Base-by-base conservation (phyloP, 2,329 filamentous ascomycete species). In the Parastagonospora avenae region DNA sequence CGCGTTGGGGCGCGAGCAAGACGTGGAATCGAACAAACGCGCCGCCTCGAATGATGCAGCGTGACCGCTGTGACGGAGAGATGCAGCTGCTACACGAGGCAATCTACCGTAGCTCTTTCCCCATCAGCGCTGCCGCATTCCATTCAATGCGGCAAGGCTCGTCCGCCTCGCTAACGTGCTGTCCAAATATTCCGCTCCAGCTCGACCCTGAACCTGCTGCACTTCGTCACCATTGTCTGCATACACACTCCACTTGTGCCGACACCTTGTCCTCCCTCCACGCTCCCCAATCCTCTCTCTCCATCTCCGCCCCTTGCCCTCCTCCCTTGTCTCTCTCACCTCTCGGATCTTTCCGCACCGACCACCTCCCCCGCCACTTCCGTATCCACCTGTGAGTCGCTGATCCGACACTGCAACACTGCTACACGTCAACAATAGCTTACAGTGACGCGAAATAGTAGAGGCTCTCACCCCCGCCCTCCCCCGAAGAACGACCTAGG, bases 311-410 rank as follows among this genome's bases (percentile, higher is more conserved):
- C 44, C 35, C 19, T 24, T 24, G 19, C 19, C 44, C 63, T 55
- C 52, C 42, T 42, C 57, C 44, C 54, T 48, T 57, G 44, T 52
- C 33, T 44, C 43, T 54, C 50, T 57, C 50, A 46, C 50, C 58
- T 52, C 42, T 51, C 49, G 47, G 60, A 43, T 54, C 44, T 57
- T 54, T 29, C 63, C 63, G 63, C 66, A 66, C 62, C 63, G 58
- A 62, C 65, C 66, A 64, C 62, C 60, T 60, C 64, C 63, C 65
- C 67, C 69, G 66, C 70, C 67, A 67, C 67, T 68, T 64, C 64
- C 65, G 60, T 56, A 52, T 47, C 52, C 59, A 53, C 53, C 63
- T 62, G 69, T 72, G 45, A 60, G 70, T 70, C 57, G 60, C 56
- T 39, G 28, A 15, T 57, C 42, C 48, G 37, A 48, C 54, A 49